Evolutionary conservation across 2,329 filamentous ascomycete species (phyloP), one percentile per base, ranked within the genome.

Genomic region (Truncatella angustata): DNA sequence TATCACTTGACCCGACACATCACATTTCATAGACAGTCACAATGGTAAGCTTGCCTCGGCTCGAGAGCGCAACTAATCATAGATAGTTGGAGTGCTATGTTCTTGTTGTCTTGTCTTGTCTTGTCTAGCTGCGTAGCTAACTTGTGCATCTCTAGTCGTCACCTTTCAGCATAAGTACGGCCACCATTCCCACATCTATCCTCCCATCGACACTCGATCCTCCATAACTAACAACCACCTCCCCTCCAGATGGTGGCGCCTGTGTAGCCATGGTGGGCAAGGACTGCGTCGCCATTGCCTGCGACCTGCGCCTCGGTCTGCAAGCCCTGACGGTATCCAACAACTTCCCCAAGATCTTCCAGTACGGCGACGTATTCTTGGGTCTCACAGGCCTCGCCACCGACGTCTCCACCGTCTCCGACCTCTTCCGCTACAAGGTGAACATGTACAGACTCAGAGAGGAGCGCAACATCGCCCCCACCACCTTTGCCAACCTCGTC

Each of bases 291-390:
- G 94, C 94, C 75, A 97, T 99, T 70, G 94, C 94, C 72, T 99
- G 94, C 80, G 94, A 99, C 76, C 90, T 99, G 61, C 93, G 94
- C 59, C 90, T 99, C 61, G 94, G 94, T 66, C 87, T 97, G 69
- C 94, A 99, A 78, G 84, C 94, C 68, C 82, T 99, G 69, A 99
- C 94, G 58, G 90, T 99, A 54, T 97, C 91, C 72, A 99, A 99
- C 86, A 94, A 97, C 87, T 97, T 97, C 81, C 94, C 94, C 78
- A 99, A 99, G 81, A 90, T 99, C 81, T 97, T 97, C 85, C 86
- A 88, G 73, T 97, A 96, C 81, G 91, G 91, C 67, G 90, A 93
- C 67, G 90, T 94, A 65, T 97, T 95, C 75, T 88, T 99, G 32
- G 94, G 94, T 52, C 86, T 99, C 56, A 97, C 94, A 4, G 94